Base-by-base conservation (phyloP, 2,329 filamentous ascomycete species). In the Aureobasidium melanogenum region DNA sequence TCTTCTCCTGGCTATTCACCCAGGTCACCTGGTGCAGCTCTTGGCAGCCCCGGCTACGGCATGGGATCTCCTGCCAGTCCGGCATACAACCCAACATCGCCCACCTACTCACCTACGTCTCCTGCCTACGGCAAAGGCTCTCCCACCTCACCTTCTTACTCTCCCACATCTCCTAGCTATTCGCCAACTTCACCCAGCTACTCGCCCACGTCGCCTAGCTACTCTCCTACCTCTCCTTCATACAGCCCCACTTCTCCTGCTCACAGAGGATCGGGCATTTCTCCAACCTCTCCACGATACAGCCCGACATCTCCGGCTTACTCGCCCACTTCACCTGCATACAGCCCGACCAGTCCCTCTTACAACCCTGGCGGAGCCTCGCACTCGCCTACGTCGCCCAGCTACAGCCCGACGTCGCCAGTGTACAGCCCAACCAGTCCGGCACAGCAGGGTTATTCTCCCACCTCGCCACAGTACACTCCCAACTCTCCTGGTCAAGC, bases 91-190 rank as follows among this genome's bases (percentile, higher is more conserved):
- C 70, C 70, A 10, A 72, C 70, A 6, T 71, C 69, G 26, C 71
- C 71, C n/a, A 68, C 65, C 5, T 72, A 70, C 60, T 72, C 70
- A 44, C 71, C 72, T 1, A 71, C 69, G 2, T 71, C 75, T 19
- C 72, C 71, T 30, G 66, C 68, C n/a, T 73, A 70, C 63, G 64
- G 64, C 60, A 65, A 65, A 57, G 64, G 63, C 17, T 68, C 67
- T 12, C 79, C 79, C 9, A 84, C 80, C 1, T 82, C 79, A 41
- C 84, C 83, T 9, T 84, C 83, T 2, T 91, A 91, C 75, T 90
- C 88, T 46, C 89, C 90, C 3, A 91, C 89, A 0, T 93, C 89
- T 51, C 89, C 78, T 74, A 87, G 75, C 70, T 84, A 71, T 77
- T 84, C 63, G 76, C 76, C 74, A 34, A 75, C 75, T 1, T 89